These are phyloP conservation scores for Coniochaeta sp. DNA, from an alignment of 2,329 filamentous ascomycete species.

Conservation along the genomic window DNA sequence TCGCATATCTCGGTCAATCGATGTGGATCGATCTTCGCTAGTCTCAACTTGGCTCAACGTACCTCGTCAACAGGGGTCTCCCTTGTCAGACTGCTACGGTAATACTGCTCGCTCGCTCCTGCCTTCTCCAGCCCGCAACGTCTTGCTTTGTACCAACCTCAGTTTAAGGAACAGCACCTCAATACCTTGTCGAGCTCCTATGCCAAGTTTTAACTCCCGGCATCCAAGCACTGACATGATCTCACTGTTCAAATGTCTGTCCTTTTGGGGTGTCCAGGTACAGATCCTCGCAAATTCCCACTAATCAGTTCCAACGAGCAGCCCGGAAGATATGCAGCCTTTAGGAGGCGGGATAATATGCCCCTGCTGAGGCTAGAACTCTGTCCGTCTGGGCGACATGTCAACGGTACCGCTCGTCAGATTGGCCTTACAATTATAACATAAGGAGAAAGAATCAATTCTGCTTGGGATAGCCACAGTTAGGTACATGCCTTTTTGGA, in stretches of 20 bases:
- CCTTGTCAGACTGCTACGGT: not conserved
- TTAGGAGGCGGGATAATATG: not conserved
- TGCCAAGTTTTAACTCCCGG: not conserved
- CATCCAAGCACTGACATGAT: not conserved
- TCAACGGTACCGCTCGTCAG: not conserved
- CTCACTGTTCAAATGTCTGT: not conserved
- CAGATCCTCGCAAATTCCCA: not conserved
- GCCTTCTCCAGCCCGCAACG: not conserved
- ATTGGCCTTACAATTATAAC: not conserved
- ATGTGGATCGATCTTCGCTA: not conserved
- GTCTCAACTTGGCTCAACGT: not conserved
- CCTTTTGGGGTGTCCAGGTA: not conserved
- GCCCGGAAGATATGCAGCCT: not conserved
- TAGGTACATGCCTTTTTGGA: not conserved
- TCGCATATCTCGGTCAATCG: slow-evolving; percentile 1
- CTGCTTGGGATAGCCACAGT: not conserved
- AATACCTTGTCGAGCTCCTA: not conserved
- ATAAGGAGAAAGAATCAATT: not conserved
- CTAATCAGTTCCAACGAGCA: not conserved
- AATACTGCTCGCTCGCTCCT: not conserved
- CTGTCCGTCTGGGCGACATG: not conserved
- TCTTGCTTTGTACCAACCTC: not conserved
- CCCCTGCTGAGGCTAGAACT: not conserved
- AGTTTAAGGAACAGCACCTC: too few species aligned
- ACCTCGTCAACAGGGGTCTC: not conserved